phyloP scores from a whole-genome alignment of 805 yeast species.

The Suhomyces sp. region DNA sequence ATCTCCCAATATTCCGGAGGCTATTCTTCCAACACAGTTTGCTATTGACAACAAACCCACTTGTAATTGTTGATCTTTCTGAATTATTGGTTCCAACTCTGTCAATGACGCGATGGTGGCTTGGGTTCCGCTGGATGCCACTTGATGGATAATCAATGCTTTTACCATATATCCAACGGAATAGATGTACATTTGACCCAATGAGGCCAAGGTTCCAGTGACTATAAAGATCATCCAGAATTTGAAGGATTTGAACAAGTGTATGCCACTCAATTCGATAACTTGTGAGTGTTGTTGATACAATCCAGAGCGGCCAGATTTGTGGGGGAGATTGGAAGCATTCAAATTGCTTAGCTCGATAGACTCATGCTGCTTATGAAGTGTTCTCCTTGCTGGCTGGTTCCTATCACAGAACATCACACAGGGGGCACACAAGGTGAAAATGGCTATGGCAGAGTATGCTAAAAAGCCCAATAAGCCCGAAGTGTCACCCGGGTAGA shows the following conservation, averaged over 20 bases:
- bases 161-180: conserved; percentile 48
- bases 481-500: conserved; percentile 59
- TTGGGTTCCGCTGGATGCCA: conserved; percentile 1
- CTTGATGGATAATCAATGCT: conserved; percentile 27
- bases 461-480: conserved; percentile 50
- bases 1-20: conserved; percentile 67
- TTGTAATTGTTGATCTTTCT: conserved; percentile 63
- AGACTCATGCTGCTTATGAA: not conserved
- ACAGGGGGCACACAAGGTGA: conserved; percentile 47
- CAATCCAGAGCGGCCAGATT: conserved; percentile 6
- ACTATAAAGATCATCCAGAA: conserved; percentile 41
- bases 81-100: conserved; percentile 37
- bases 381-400: conserved; percentile 14
- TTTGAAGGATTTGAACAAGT: conserved; percentile 20
- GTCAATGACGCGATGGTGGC: conserved; percentile 5
- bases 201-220: conserved; percentile 40
- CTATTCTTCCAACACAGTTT: conserved; percentile 64
- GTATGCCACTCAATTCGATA: conserved; percentile 14
- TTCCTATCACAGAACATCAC: conserved; percentile 41
- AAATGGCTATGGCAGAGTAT: conserved; percentile 40
- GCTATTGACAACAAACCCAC: conserved; percentile 70
- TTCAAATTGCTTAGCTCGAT: conserved; percentile 9
- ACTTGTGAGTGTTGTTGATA: conserved; percentile 1
- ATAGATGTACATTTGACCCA: conserved; percentile 49
- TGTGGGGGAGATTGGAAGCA: conserved; percentile 6